A percentile compares a stretch with the other conserved stretches of the same genome.
phyloP scores from a whole-genome alignment of 2,329 filamentous ascomycete species.

The Cucurbitaria berberidis region DNA sequence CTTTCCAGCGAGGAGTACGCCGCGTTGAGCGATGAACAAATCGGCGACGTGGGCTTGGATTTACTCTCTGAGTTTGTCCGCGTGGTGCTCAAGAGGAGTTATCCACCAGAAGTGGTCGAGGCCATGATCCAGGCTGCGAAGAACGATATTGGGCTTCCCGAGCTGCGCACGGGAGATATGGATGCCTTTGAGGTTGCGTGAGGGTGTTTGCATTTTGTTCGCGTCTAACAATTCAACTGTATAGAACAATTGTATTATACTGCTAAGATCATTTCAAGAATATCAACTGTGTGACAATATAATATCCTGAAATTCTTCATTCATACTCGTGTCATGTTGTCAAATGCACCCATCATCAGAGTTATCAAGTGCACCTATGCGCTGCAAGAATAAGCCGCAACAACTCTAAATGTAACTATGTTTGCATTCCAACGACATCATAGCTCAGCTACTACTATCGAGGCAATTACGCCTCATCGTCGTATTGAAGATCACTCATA shows the following conservation, averaged over 20 bases:
- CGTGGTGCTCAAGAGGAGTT: conserved; percentile 30
- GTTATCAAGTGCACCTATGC: too few relatives aligned
- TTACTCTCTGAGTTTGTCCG: conserved; percentile 42
- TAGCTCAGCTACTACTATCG: too few relatives aligned
- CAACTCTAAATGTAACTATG: not conserved
- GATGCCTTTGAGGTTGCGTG: conserved; percentile 32
- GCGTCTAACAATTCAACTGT: not conserved
- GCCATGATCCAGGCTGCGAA: conserved; percentile 37
- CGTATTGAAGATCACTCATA: too few relatives aligned
- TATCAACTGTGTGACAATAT: too few relatives aligned
- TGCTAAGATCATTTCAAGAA: too few relatives aligned
- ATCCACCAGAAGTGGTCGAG: conserved; percentile 34
- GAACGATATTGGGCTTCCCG: conserved; percentile 29
- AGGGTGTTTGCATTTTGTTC: not conserved
- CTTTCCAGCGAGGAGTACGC: conserved; percentile 16
- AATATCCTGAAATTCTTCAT: too few relatives aligned
- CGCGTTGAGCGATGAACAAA: conserved; percentile 25
- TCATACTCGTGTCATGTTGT: too few relatives aligned
- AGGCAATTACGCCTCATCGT: too few relatives aligned
- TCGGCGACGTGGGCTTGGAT: conserved; percentile 34
- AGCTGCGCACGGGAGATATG: conserved; percentile 40
- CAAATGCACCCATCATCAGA: too few relatives aligned
- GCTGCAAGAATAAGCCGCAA: too few relatives aligned
- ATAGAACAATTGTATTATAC: not conserved
- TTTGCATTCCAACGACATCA: not conserved